Base-by-base conservation (phyloP, 768 basidiomycete genomes). In the Mycena vulgaris region DNA sequence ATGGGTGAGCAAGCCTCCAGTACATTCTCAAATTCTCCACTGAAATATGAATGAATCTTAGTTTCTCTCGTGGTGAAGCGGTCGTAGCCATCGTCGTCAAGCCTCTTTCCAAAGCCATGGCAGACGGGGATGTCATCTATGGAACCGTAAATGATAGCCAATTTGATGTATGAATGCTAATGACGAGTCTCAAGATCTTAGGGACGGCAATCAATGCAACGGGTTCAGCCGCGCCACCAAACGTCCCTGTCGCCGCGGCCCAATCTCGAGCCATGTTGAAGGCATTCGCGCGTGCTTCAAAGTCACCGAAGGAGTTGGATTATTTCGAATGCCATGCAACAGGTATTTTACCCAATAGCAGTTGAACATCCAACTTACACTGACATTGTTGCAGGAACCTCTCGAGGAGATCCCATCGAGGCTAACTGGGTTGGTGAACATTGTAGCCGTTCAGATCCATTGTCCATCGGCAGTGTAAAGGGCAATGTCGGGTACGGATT, bases 21-120 rank as follows among this genome's bases (percentile, higher is more conserved):
- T 25, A 1, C 25, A 3, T 39, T 8, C 9, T 37, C 2, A 6
- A 4, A 1, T 13, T 5, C 27, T 13, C 3, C 30, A 45, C 11
- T 45, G 2, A 42, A 4, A 11, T 30, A 21, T n/a, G 6, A 8
- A 11, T 16, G 17, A 19, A 14, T 28, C 2, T 11, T 58, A 84
- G 84, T 2, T 85, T 86, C 66, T 75, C 79, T 9, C 74, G 83
- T 4, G 82, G 78, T 5, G 84, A 86, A 75, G 85, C 82, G 8
- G 81, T 74, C 10, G 79, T 77, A 8, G 82, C 76, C 1, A 74
- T 86, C 9, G 83, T 84, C 1, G 52, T 86, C 14, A 86, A 86
- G 70, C 79, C 78, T 5, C 73, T 84, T 1, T 78, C 81, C 10
- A 72, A 75, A 28, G 85, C 85, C 8, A 56, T 86, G 31, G 71